Base-by-base conservation (phyloP, 495 filamentous ascomycete species). In the Penicillium turbatum region DNA sequence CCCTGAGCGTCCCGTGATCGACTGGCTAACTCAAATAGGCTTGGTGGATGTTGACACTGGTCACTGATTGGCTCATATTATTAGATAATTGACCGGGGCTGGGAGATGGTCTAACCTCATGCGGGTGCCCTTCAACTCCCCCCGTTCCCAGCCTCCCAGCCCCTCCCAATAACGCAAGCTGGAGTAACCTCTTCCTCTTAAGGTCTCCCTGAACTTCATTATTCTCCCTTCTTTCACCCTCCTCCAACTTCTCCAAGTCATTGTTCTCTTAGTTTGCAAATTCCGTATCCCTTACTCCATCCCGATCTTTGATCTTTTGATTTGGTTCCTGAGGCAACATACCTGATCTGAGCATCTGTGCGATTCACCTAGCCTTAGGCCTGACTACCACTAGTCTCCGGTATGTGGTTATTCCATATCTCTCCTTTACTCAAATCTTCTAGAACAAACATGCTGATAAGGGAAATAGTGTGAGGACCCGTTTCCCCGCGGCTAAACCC, bases 91-190 rank as follows among this genome's bases (percentile, higher is more conserved):
- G 66, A 59, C 44, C 32, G 56, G 67, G 66, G 62, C 71, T 72
- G 71, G 67, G 48, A 55, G 15, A 55, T 41, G 56, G 47, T 32
- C 49, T 51, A 51, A 54, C 32, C 42, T 29, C 13, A 38, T 55
- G 57, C 63, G 56, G 63, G 54, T 61, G 53, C 56, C 57, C 55
- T 55, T 51, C 36, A 46, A 60, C 58, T 60, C 48, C 26, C n/a
- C 57, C 63, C 50, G 56, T 66, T 66, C 68, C 71, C 71, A 75
- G 71, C 72, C 71, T 70, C 70, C 70, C 69, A 66, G 64, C 63
- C 69, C 65, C 63, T 68, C 45, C 45, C 57, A 46, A 41, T 45
- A 48, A 56, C 51, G 49, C 48, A n/a, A 39, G 48, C 48, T 51
- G 32, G 46, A 48, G 48, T 51, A 51, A 51, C 49, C 29, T 53